Conservation (phyloP, 352 stramenopile species). For the Phytopythium chamaehyphon region DNA sequence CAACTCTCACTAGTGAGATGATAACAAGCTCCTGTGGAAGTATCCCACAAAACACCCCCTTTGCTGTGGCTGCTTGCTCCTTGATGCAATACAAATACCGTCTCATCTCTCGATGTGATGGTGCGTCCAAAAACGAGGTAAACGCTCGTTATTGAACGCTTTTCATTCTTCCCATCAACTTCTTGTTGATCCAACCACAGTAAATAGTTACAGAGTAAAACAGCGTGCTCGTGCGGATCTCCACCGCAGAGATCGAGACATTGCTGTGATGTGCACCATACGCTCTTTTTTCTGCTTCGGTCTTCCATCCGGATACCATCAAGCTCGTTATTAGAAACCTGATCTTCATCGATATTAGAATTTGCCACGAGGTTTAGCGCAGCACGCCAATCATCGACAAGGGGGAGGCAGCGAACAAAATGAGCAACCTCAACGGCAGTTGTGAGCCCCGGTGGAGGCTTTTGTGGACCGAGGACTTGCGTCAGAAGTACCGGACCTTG, state of each 20-base stretch:
- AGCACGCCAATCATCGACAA: conserved; percentile 83
- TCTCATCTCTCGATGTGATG: conserved; percentile 78
- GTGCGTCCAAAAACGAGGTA: conserved; percentile 88
- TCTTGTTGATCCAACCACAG: conserved; percentile 66
- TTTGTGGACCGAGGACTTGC: conserved; percentile 70
- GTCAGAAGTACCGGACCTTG: conserved; percentile 64
- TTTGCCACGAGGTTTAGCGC: neutral
- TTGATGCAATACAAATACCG: conserved; percentile 79
- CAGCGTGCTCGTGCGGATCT: conserved; percentile 89
- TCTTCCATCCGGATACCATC: neutral
- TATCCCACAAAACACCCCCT: conserved; percentile 82
- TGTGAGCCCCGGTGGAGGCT: conserved; percentile 43
- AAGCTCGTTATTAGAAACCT: neutral
- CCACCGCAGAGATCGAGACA: conserved; percentile 87
- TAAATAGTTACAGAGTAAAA: conserved; percentile 91
- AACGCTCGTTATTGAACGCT: conserved; percentile 13
- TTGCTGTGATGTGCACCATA: conserved; percentile 90
- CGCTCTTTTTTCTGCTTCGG: conserved; percentile 24
- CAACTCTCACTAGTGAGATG: conserved; percentile 69
- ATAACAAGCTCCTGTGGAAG: conserved; percentile 80
- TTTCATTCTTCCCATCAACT: conserved; percentile 19
- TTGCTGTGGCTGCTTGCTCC: conserved; percentile 5
- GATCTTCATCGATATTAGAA: neutral
- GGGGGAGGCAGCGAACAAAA: conserved; percentile 92
- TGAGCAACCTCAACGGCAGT: conserved; percentile 42